Evolutionary conservation across 208 protist genomes (phyloP), one percentile per base, ranked within the genome.

Genomic region (Vickermania ingenoplastis): DNA sequence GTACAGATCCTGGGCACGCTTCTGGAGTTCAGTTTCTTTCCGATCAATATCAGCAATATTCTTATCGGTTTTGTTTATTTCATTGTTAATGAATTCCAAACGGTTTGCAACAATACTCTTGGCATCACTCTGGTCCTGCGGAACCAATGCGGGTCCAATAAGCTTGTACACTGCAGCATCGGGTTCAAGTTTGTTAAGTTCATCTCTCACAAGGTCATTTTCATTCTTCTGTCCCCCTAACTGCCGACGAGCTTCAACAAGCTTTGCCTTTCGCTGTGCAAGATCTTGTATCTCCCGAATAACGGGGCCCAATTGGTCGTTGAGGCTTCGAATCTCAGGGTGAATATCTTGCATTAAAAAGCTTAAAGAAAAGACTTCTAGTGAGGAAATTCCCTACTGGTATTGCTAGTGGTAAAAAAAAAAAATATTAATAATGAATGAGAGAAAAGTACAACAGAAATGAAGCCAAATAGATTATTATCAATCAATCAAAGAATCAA

Each of bases 161-260:
- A 98, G 82, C 67, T 98, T 98, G 69, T 96, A 98, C 27, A 98
- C 91, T 27, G 69, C 79, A 1, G 87, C 91, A 31, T 94, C 91
- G 0, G 73, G 73, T 54, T 97, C 92, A 51, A 98, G 64, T 22
- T 85, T 78, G 54, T 94, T 89, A 31, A 98, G 78, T 67, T 98
- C 93, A 61, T 96, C 86, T 31, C 80, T 71, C 27, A 98, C 95
- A 53, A 98, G 77, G 54, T 97, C 89, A 67, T 98, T 98, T 59
- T 98, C 95, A 58, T 92, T 89, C 65, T 96, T 91, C 61, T 98
- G 95, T 0, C 85, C 86, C 31, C 84, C 86, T 54, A 97, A 81
- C 53, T 94, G 89, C n/a, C 78, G 81, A 31, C 85, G 86, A 4
- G 77, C 74, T 50, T 94, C 77, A 27, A 91, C 74, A 24, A 95